These are phyloP conservation scores for Reticulascus tulasneorum DNA, from an alignment of 2,329 filamentous ascomycete species.

Conservation along the genomic window DNA sequence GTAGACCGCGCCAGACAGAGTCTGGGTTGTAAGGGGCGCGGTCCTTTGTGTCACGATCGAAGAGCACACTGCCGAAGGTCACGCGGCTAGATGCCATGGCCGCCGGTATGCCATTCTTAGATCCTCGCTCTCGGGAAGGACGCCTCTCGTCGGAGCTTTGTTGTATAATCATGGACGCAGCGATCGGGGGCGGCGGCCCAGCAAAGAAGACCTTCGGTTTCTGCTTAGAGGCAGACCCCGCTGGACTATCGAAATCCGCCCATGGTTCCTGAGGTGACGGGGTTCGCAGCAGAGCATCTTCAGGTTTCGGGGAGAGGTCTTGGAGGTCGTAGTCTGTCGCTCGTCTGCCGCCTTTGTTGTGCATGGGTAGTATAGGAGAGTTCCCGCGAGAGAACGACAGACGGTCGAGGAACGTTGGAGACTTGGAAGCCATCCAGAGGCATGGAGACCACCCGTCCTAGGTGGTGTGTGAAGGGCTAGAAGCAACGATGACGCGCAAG, in stretches of 20 bases:
- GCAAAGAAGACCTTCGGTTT: constrained; percentile 35
- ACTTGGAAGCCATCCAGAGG: constrained; percentile 10
- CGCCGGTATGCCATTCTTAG: background rate
- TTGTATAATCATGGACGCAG: constrained; percentile 35
- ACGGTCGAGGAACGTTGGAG: constrained; percentile 14
- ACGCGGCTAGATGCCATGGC: constrained; percentile 7
- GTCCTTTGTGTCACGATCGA: constrained; percentile 28
- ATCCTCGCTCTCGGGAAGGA: background rate
- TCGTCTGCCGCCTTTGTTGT: constrained; percentile 17
- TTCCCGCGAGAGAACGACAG: constrained; percentile 10
- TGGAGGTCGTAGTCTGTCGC: constrained; percentile 34
- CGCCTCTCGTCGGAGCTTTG: background rate
- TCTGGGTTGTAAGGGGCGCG: constrained; percentile 30
- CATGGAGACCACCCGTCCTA: too few relatives aligned
- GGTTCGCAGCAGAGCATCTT: constrained; percentile 18
- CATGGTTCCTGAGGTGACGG: constrained; percentile 8
- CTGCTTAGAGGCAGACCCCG: constrained; percentile 26
- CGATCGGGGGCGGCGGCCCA: constrained; percentile 49
- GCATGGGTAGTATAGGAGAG: constrained; percentile 22
- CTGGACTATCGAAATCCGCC: constrained; percentile 17
- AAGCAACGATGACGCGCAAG: too few relatives aligned
- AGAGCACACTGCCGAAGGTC: constrained; percentile 31
- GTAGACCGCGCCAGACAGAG: constrained; percentile 43
- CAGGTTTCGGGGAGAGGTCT: constrained; percentile 32
- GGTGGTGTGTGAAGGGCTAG: too few relatives aligned